A percentile compares a stretch with the other conserved stretches of the same genome.
Conservation (phyloP, 1,284 basidiomycete species). For the Chalciporus sp. region DNA sequence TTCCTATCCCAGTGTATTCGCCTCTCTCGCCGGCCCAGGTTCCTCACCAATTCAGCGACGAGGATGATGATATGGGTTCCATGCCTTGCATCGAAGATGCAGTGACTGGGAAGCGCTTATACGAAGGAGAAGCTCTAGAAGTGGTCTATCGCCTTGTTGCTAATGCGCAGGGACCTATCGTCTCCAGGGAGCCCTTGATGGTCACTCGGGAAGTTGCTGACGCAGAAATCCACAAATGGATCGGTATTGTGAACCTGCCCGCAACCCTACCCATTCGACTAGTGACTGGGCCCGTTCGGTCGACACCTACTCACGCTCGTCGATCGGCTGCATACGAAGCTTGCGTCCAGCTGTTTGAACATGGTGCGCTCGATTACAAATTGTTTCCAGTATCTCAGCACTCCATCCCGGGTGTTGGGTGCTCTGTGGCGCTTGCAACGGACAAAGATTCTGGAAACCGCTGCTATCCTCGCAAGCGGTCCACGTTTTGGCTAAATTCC, state of each 20-base stretch:
- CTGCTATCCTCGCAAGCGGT: conserved; percentile 55
- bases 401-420: conserved; percentile 5
- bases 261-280: conserved; percentile 41
- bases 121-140: conserved; percentile 52
- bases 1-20: conserved; percentile 46
- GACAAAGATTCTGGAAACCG: conserved; percentile 45
- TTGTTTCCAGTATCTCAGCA: conserved; percentile 45
- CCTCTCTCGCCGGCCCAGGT: conserved; percentile 43
- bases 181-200: conserved; percentile 42
- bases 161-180: conserved; percentile 14
- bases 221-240: conserved; percentile 30
- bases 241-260: conserved; percentile 55
- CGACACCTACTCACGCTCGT: conserved; percentile 54
- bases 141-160: conserved; percentile 56
- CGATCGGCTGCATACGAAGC: conserved; percentile 57
- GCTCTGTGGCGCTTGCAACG: conserved; percentile 21
- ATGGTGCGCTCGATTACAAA: conserved; percentile 52
- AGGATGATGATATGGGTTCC: conserved; percentile 41
- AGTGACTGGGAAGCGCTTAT: conserved; percentile 57
- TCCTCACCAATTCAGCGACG: conserved; percentile 50
- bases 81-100: conserved; percentile 46
- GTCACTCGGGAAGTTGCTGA: conserved; percentile 27
- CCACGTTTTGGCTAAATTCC: conserved; percentile 64
- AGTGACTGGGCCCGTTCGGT: conserved; percentile 46
- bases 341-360: conserved; percentile 52